Conservation (phyloP, 805 yeast genomes). For the Cyberlindnera japonica region DNA sequence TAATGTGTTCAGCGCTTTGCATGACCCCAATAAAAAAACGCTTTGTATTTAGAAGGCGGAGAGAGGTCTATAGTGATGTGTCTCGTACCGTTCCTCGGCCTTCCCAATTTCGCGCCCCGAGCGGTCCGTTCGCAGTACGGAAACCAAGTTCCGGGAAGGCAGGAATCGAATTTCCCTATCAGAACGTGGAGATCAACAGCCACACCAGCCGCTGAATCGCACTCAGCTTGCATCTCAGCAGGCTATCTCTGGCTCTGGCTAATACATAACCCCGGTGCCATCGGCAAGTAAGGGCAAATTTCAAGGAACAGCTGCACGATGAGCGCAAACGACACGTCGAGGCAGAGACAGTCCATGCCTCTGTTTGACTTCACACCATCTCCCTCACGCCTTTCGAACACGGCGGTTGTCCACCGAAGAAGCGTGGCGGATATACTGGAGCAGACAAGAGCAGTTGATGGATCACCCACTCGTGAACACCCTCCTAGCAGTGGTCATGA, state of each 20-base stretch:
- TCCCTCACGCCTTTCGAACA: neutral
- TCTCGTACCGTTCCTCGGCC: neutral
- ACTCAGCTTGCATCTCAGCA: too few relatives aligned
- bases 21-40: neutral
- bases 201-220: too few relatives aligned
- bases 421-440: conserved; percentile 4
- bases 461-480: conserved; percentile 3
- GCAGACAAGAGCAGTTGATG: neutral
- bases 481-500: conserved; percentile 1
- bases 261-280: too few relatives aligned
- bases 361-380: neutral
- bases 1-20: neutral
- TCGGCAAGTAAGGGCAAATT: too few relatives aligned
- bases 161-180: neutral
- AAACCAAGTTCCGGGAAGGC: neutral
- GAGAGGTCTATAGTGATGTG: too few relatives aligned
- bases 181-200: neutral
- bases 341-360: neutral
- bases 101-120: neutral
- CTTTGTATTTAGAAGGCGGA: too few relatives aligned
- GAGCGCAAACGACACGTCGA: neutral
- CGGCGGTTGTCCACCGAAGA: conserved; percentile 1
- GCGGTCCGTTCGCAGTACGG: neutral
- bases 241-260: too few relatives aligned
- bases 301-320: neutral